Base-by-base conservation (phyloP, 1,284 basidiomycete species). In the Volvariella volvacea region DNA sequence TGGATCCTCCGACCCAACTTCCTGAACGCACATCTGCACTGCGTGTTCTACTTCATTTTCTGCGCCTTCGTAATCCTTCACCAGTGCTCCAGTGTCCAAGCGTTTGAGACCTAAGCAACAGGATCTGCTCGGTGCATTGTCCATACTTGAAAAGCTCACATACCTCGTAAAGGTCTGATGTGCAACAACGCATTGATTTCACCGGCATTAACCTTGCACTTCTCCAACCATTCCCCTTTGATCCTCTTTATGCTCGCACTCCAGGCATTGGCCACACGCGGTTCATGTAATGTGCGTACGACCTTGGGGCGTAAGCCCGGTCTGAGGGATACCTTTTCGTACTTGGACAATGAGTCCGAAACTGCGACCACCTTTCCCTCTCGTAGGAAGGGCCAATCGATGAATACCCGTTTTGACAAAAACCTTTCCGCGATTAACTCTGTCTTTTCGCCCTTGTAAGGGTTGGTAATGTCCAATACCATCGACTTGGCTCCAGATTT, bases 301-400 rank as follows among this genome's bases (percentile, higher is more conserved):
- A 92, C 75, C 61, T 72, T 80, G 37, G 70, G 65, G 41, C 74
- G 67, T 25, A 55, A 62, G n/a, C 71, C 74, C 19, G 75, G 76
- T 39, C 78, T 70, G 34, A 82, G 60, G 10, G 66, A 61, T 49
- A 80, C 60, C 62, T 83, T 82, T 65, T 92, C 88, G 60, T 94
- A 95, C 60, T 80, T 87, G 78, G 93, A 92, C 52, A 89, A 63
- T 40, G 83, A 77, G 62, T 99, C 93, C 3, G 92, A 94, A 10
- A 99, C 74, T 17, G 82, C 88, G 1, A 84, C 80, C 1, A 98
- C 91, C 53, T 84, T 70, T 2, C 90, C 95, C 64, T 99, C 96
- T 55, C 87, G 84, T 39, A 99, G 68, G 73, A 94, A 99, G 0
- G 96, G 96, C 93, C 95, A 99, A 28, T 83, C 81, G 49, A 88